Conservation (phyloP, 225 moss, liverwort and hornwort genomes). For the Straminergon stramineum region DNA sequence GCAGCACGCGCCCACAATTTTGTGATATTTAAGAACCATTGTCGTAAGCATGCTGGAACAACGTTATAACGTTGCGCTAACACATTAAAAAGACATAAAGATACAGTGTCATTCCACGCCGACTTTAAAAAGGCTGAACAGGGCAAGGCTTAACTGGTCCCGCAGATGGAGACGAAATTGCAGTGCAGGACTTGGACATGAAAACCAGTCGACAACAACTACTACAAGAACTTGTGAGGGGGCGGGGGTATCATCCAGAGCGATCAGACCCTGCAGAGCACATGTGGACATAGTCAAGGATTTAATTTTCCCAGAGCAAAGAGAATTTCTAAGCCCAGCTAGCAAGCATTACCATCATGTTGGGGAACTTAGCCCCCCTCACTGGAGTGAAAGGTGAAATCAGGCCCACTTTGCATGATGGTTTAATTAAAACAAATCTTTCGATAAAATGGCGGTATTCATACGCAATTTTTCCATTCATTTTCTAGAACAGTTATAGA, state of each 20-base stretch:
- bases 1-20: background rate
- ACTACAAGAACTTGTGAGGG: conserved; percentile 33
- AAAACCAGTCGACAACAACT: background rate
- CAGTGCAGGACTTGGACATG: conserved; percentile 11
- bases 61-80: too few species aligned
- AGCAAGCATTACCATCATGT: conserved; percentile 12
- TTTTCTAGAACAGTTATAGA: too few species aligned
- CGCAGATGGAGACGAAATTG: background rate
- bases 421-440: background rate
- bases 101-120: background rate
- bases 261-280: conserved; percentile 24
- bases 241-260: conserved; percentile 6
- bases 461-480: too few species aligned
- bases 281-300: background rate
- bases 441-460: too few species aligned
- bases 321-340: conserved; percentile 29
- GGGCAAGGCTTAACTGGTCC: conserved; percentile 7
- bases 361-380: conserved; percentile 19
- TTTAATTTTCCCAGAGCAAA: background rate
- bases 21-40: background rate
- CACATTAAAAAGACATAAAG: background rate
- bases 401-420: background rate
- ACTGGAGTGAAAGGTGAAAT: conserved; percentile 25
- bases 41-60: background rate
- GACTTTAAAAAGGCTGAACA: background rate